Base-by-base conservation (phyloP, 2,329 filamentous ascomycete genomes). In the Sordariomycetes sp. region DNA sequence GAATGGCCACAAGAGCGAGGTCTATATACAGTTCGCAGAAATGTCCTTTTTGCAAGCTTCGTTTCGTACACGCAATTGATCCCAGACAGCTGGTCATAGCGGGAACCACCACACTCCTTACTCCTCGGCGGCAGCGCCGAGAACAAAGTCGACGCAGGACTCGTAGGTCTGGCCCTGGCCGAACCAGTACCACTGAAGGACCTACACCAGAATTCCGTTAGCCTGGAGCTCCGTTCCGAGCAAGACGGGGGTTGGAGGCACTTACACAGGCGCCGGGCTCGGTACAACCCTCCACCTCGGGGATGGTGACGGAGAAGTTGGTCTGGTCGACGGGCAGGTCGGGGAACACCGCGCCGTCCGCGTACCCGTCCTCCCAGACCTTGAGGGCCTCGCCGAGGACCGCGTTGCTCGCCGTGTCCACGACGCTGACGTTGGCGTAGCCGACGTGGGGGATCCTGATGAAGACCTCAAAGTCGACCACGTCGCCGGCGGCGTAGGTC, bases 131-230 rank as follows among this genome's bases (percentile, higher is more conserved):
- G 55, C 55, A 12, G 32, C 57, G 6, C 51, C 12, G 25, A 63
- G 24, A 43, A 61, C 64, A 57, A 87, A 85, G 65, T 86, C 83
- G 56, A 85, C 72, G 69, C 83, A 86, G 55, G 77, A 76, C 72
- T 83, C 79, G 66, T 86, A 86, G 12, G 82, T 85, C 74, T 86
- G 83, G 58, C 70, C 72, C 18, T 69, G 66, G 3, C 81, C 80
- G 60, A 82, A 74, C 82, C 82, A 86, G 69, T 74, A 84, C 81
- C 82, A 85, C 69, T 86, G 82, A 53, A 86, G 73, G 3, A 79
- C 79, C 62, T 68, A 65, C 18, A 32, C n/a, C 40, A 53, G 43
- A 22, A 32, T 28, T 14, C 20, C 16, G 25, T 53, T 14, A 53
- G 51, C 14, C 25, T 28, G n/a, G 4, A n/a, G n/a, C 22, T 24